phyloP scores from a whole-genome alignment of 164 flowering plant genomes.

The Dillenia suffruticosa region DNA sequence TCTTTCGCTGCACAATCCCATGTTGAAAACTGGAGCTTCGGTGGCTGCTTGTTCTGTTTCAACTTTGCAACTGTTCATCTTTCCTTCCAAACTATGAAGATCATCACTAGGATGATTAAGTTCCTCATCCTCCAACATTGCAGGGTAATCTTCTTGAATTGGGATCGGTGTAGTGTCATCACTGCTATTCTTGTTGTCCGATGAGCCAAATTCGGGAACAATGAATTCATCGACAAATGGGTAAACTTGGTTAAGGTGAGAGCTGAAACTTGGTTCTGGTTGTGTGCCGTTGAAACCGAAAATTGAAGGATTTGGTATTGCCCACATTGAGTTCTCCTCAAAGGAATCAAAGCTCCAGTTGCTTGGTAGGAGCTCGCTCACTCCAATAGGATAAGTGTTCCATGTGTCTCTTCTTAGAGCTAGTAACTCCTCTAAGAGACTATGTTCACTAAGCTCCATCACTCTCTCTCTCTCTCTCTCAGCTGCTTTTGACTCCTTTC shows the following conservation, averaged over 20 bases:
- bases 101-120: slow-evolving; percentile 18
- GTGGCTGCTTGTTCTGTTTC: slow-evolving; percentile 25
- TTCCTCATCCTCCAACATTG: slow-evolving; percentile 26
- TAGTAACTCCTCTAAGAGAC: slow-evolving; percentile 54
- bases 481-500: too few species aligned
- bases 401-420: slow-evolving; percentile 45
- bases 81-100: slow-evolving; percentile 20
- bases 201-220: slow-evolving; percentile 29
- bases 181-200: slow-evolving; percentile 13
- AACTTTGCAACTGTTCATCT: slow-evolving; percentile 16
- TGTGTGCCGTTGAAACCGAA: slow-evolving; percentile 20
- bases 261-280: slow-evolving; percentile 19
- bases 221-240: slow-evolving; percentile 33
- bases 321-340: slow-evolving; percentile 33
- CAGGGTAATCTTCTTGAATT: slow-evolving; percentile 31
- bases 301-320: slow-evolving; percentile 32
- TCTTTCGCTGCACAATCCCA: slow-evolving; percentile 22
- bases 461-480: slow-evolving; percentile 13
- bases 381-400: slow-evolving; percentile 23
- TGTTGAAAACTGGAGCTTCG: slow-evolving; percentile 16
- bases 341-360: slow-evolving; percentile 39
- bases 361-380: slow-evolving; percentile 30
- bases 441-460: slow-evolving; percentile 56
- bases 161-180: slow-evolving; percentile 20
- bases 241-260: slow-evolving; percentile 22